These are phyloP conservation scores for Herpetospermum pedunculosum DNA, from an alignment of 306 rosid genomes.

Conservation along the genomic window DNA sequence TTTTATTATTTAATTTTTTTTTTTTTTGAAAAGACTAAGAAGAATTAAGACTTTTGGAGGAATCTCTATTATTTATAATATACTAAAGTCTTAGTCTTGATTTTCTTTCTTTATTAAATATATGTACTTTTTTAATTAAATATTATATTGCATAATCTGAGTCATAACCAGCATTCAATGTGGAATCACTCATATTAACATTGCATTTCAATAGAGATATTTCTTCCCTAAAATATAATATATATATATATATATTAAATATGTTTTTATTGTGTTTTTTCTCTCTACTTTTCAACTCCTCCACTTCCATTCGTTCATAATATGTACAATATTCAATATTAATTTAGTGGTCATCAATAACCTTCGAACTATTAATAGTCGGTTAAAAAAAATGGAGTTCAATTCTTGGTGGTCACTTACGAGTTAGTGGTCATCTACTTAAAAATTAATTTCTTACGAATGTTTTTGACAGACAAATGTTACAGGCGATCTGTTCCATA, in stretches of 20 bases:
- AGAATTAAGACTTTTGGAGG: constrained; percentile 10
- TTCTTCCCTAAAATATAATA: not conserved
- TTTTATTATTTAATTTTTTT: not conserved
- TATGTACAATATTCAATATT: too few species aligned
- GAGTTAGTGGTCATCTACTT: too few species aligned
- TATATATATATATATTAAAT: not conserved
- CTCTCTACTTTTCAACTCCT: not conserved
- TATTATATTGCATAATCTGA: not conserved
- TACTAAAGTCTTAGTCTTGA: not conserved
- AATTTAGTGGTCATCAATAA: too few species aligned
- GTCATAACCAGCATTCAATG: not conserved
- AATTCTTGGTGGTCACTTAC: too few species aligned
- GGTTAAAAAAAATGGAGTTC: too few species aligned
- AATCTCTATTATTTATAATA: constrained; percentile 1
- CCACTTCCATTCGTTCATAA: not conserved
- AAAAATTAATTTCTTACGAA: too few species aligned
- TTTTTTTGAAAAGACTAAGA: not conserved
- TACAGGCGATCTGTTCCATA: too few species aligned
- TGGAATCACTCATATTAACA: not conserved
- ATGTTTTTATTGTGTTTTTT: too few species aligned
- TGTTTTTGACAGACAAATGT: too few species aligned
- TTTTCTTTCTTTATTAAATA: not conserved
- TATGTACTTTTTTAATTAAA: not conserved
- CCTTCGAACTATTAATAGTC: too few species aligned
- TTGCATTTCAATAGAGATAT: not conserved